Conservation (phyloP, 495 filamentous ascomycete genomes). For the Corynascus novoguineensis region DNA sequence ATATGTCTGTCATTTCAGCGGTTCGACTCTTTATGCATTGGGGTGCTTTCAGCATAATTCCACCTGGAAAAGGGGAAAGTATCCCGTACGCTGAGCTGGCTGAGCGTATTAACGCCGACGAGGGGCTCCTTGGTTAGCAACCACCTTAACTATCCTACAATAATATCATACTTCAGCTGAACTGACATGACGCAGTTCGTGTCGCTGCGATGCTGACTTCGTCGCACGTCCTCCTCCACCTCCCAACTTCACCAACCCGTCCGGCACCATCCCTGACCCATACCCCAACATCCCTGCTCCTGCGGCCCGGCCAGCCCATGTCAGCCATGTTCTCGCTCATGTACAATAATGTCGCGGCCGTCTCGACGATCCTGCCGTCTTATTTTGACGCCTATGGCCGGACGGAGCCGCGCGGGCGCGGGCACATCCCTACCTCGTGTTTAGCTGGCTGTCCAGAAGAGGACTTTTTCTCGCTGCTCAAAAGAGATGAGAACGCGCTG, state of each 20-base stretch:
- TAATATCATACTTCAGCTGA: background rate
- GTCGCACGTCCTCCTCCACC: slow-evolving; percentile 22
- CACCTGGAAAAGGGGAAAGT: slow-evolving; percentile 12
- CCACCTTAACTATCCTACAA: background rate
- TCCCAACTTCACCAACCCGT: background rate
- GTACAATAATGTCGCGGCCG: slow-evolving; percentile 26
- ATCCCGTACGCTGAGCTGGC: slow-evolving; percentile 29
- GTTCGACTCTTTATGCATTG: slow-evolving; percentile 33
- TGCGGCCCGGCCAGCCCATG: slow-evolving; percentile 20
- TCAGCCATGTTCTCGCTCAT: slow-evolving; percentile 54
- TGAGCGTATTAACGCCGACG: slow-evolving; percentile 20
- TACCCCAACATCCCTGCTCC: slow-evolving; percentile 28
- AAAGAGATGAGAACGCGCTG: slow-evolving; percentile 17
- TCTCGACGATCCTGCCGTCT: slow-evolving; percentile 23
- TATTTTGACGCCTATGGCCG: slow-evolving; percentile 36
- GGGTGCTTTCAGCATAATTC: slow-evolving; percentile 33
- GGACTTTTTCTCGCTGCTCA: slow-evolving; percentile 28
- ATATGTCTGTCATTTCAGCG: slow-evolving; percentile 25
- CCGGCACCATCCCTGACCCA: slow-evolving; percentile 22
- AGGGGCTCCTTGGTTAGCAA: slow-evolving; percentile 24
- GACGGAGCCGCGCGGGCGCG: slow-evolving; percentile 22
- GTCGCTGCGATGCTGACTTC: slow-evolving; percentile 32
- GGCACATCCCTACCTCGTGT: slow-evolving; percentile 25
- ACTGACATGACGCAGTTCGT: slow-evolving; percentile 20
- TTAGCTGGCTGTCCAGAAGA: slow-evolving; percentile 21